Conservation (phyloP, 305 asterid species). For the Galium porrigens region DNA sequence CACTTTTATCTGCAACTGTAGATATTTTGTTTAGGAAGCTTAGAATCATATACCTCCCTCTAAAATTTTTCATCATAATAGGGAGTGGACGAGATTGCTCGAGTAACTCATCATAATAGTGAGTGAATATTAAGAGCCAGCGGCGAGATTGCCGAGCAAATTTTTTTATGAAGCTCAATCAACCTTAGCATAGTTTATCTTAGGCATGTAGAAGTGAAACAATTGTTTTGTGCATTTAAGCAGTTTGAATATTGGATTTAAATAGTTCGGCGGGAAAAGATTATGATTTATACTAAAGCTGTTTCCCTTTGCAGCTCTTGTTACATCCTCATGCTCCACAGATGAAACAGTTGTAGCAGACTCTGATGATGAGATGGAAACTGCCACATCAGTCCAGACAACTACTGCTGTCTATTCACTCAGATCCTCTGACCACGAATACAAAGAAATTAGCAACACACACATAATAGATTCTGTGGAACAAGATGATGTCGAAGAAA, state of each 20-base stretch:
- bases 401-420: conserved; percentile 26
- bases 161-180: neutral
- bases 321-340: conserved; percentile 92
- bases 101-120: neutral
- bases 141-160: neutral
- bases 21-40: neutral
- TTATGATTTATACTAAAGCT: neutral
- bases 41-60: neutral
- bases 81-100: neutral
- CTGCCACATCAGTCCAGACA: conserved; percentile 38
- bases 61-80: neutral
- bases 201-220: neutral
- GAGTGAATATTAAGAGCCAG: neutral
- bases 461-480: conserved; percentile 21
- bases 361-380: conserved; percentile 73
- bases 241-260: neutral
- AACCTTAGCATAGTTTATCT: neutral
- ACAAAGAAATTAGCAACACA: conserved; percentile 20
- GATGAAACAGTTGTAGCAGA: conserved; percentile 91
- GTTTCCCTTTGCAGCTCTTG: conserved; percentile 43
- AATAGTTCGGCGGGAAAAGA: neutral
- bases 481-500: conserved; percentile 24
- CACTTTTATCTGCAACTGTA: neutral
- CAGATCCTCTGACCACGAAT: conserved; percentile 38
- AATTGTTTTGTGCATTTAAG: neutral